Base-by-base conservation (phyloP, 2,329 filamentous ascomycete species). In the Colletotrichum liriopes region DNA sequence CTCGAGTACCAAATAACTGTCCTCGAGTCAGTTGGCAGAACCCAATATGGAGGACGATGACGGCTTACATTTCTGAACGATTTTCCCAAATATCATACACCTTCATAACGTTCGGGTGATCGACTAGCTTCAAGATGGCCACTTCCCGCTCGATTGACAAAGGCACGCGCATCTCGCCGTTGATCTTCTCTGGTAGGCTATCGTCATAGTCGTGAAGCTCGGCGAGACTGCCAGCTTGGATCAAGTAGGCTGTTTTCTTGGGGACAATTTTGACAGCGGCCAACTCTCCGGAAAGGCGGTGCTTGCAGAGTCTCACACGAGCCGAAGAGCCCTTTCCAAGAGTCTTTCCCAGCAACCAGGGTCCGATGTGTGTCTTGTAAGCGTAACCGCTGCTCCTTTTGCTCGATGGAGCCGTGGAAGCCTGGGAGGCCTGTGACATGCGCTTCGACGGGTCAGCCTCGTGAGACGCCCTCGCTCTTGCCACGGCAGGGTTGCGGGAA, bases 31-130 rank as follows among this genome's bases (percentile, higher is more conserved):
- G 71, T 39, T 11, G 2, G 29, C 29, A 43, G 3, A 7, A 54
- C 7, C n/a, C 6, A 32, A 47, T 12, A 65, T 55, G 20, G 52
- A 39, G 11, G 23, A 29, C 1, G 43, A 18, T n/a, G 26, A 16
- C 26, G 26, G 84, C 93, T 85, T 86, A 98, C 94, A 99, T 92
- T 82, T 99, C 95, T 68, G 94, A 93, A 29, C 94, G 90, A 79
- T 98, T 98, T 84, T 99, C 96, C 96, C 96, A 99, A 39, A 99
- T 96, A 83, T 99, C 96, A 80, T 96, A 96, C 12, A 99, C 85
- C 76, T 93, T 94, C 82, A 98, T 95, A 77, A 98, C 96, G 80
- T 98, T 96, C 7, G 93, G 94, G 82, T 99, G 96, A 78, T 98
- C 93, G 73, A 98, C 94, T 70, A 98, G 88, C 84, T 98, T 98